A percentile compares a stretch with the other conserved stretches of the same genome.
Evolutionary conservation across 495 filamentous ascomycete species (phyloP).

Genomic region (Trichoderma asperelloides): DNA sequence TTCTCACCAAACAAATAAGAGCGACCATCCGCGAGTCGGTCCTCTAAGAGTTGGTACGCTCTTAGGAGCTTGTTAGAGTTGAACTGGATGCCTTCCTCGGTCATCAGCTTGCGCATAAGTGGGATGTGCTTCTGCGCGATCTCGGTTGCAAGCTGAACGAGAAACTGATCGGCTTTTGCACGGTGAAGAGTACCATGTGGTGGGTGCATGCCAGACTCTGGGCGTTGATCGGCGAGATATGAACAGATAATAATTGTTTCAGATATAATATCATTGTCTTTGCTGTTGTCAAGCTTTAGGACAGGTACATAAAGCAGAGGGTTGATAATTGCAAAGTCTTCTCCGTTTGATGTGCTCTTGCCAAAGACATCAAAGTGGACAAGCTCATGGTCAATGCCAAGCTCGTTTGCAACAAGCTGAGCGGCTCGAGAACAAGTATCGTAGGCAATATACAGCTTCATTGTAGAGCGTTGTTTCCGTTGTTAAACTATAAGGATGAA

Average conservation of each 20-base stretch:
- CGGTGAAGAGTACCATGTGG: neutral
- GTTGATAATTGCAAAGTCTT: neutral
- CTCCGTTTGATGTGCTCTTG: neutral
- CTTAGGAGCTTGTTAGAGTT: neutral
- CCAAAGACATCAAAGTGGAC: neutral
- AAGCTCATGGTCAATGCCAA: neutral
- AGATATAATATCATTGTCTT: neutral
- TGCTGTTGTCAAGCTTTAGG: neutral
- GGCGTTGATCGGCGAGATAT: neutral
- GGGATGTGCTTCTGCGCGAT: conserved; percentile 2
- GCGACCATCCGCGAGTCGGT: neutral
- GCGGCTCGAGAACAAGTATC: neutral
- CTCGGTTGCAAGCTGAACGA: neutral
- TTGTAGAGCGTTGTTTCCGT: neutral
- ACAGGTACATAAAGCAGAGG: neutral
- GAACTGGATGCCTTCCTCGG: neutral
- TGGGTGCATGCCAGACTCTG: neutral
- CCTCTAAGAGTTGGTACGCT: neutral
- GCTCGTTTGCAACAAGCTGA: neutral
- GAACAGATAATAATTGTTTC: neutral
- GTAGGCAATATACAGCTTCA: neutral
- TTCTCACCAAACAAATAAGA: neutral
- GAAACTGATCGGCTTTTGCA: neutral
- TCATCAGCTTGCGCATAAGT: neutral
- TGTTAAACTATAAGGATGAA: neutral